Percentiles rank a stretch among this genome's conserved stretches.
Conservation (phyloP, 768 basidiomycete species). For the Termitomyces sp. region DNA sequence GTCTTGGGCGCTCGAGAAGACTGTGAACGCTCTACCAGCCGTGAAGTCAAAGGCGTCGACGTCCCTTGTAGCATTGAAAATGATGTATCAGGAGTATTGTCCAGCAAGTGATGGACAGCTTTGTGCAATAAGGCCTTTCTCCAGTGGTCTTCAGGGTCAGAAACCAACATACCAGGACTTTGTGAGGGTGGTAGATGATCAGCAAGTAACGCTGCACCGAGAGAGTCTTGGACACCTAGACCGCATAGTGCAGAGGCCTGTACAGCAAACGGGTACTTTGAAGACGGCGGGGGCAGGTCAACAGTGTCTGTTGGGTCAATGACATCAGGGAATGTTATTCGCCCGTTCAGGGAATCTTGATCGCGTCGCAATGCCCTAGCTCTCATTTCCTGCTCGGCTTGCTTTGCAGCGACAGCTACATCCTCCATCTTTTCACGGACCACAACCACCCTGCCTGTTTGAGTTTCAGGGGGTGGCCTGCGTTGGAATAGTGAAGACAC, state of each 20-base stretch:
- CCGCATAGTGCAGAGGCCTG: conserved; percentile 72
- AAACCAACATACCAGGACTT: conserved; percentile 53
- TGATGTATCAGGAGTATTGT: conserved; percentile 36
- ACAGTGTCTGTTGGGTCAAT: conserved; percentile 85
- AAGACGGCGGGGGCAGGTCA: conserved; percentile 66
- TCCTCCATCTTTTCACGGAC: too few species aligned
- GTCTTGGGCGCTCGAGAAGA: conserved; percentile 9
- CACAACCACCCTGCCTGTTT: too few species aligned
- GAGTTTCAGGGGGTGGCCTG: conserved; percentile 26
- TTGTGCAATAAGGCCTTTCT: conserved; percentile 68
- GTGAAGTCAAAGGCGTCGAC: conserved; percentile 33
- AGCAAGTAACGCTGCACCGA: conserved; percentile 71
- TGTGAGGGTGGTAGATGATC: conserved; percentile 63
- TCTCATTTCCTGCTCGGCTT: too few species aligned
- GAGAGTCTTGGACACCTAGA: conserved; percentile 66
- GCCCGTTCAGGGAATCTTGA: too few species aligned
- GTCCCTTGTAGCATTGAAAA: conserved; percentile 34
- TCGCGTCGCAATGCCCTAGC: too few species aligned
- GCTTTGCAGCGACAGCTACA: too few species aligned
- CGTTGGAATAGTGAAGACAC: conserved; percentile 29
- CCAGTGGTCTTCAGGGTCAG: conserved; percentile 64
- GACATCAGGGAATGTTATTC: conserved; percentile 40
- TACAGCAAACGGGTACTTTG: conserved; percentile 65
- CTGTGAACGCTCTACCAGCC: conserved; percentile 7
- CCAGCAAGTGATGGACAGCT: conserved; percentile 74